phyloP scores from a whole-genome alignment of 768 basidiomycete species.

The Boletus reticulatus region DNA sequence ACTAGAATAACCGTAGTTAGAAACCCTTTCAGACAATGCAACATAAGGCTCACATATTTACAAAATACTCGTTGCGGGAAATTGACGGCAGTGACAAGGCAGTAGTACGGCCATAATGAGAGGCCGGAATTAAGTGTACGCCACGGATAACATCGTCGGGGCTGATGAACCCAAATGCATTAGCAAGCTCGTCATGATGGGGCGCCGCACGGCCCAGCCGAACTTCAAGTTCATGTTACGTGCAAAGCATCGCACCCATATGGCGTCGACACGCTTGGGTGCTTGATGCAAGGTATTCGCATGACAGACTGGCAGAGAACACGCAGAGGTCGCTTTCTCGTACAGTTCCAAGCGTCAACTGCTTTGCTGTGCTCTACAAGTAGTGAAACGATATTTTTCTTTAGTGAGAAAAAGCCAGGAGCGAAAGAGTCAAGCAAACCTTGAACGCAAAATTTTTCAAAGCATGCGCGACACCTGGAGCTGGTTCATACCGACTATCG shows the following conservation, averaged over 20 bases:
- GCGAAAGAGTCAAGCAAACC: too few species aligned
- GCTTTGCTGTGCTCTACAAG: too few species aligned
- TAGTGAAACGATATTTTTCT: too few species aligned
- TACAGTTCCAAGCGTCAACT: too few species aligned
- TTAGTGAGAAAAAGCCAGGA: too few species aligned
- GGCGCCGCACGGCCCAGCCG: neutral
- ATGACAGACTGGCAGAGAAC: too few species aligned
- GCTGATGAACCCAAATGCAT: neutral
- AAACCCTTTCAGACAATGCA: neutral
- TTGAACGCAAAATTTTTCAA: slow-evolving; percentile 99
- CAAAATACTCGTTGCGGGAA: neutral
- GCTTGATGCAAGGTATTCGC: too few species aligned
- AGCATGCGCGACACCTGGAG: slow-evolving; percentile 88
- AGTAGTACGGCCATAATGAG: neutral
- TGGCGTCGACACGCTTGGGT: neutral
- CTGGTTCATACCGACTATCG: slow-evolving; percentile 84
- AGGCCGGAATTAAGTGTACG: neutral
- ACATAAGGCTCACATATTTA: neutral
- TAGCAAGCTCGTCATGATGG: neutral
- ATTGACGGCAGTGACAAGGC: neutral
- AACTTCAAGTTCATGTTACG: neutral
- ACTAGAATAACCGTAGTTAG: neutral
- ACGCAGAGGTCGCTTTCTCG: too few species aligned
- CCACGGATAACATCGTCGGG: neutral
- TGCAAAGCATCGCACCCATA: neutral